phyloP scores from a whole-genome alignment of 2,329 filamentous ascomycete genomes.

The Alternaria angustiovoidea region DNA sequence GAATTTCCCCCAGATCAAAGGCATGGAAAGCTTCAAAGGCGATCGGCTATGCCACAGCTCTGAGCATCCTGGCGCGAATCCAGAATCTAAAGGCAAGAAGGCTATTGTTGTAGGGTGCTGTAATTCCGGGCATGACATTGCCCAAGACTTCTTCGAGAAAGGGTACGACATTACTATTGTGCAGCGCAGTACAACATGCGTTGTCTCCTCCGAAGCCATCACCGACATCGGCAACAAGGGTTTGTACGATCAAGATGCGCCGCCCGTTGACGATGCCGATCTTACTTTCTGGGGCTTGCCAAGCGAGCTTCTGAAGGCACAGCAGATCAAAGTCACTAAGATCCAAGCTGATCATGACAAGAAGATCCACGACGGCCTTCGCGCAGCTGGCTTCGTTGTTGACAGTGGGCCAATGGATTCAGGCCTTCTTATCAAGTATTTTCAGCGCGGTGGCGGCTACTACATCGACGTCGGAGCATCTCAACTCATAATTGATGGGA shows the following conservation, averaged over 20 bases:
- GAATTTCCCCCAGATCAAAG: constrained; percentile 41
- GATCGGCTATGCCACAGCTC: constrained; percentile 44
- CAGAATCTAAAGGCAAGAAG: constrained; percentile 50
- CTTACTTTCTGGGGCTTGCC: constrained; percentile 46
- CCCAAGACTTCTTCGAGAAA: constrained; percentile 57
- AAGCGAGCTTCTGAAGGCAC: constrained; percentile 42
- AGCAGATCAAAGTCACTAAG: constrained; percentile 37
- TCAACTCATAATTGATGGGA: constrained; percentile 53
- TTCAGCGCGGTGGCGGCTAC: constrained; percentile 56
- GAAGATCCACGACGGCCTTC: constrained; percentile 53
- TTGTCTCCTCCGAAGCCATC: constrained; percentile 39
- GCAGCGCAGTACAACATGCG: constrained; percentile 55
- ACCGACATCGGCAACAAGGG: constrained; percentile 41
- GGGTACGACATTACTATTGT: constrained; percentile 57
- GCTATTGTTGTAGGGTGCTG: constrained; percentile 58
- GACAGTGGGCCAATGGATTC: constrained; percentile 42
- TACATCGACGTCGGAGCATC: constrained; percentile 59
- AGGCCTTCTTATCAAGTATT: constrained; percentile 51
- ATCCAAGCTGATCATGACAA: constrained; percentile 44
- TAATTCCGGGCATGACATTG: constrained; percentile 60
- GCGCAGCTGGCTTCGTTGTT: constrained; percentile 53
- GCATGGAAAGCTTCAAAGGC: constrained; percentile 50
- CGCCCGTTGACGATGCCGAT: constrained; percentile 41
- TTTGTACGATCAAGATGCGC: constrained; percentile 39
- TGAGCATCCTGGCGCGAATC: constrained; percentile 43